Percentiles rank a stretch among this genome's conserved stretches.
Conservation (phyloP, 2,329 filamentous ascomycete species). For the Calonectria naviculata region DNA sequence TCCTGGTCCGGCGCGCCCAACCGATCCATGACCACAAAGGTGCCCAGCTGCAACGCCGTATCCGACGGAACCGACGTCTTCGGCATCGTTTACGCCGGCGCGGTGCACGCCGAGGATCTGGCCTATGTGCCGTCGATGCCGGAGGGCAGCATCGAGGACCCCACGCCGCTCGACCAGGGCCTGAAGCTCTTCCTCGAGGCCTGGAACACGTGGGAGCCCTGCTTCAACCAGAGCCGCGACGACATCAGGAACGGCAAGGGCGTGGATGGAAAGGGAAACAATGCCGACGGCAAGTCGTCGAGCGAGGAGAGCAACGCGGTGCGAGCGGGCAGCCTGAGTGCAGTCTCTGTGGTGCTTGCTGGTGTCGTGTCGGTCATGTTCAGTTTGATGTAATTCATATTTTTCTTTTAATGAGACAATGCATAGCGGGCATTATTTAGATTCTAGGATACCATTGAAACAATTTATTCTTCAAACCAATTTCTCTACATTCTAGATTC, state of each 20-base stretch:
- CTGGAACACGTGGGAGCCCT: constrained; percentile 27
- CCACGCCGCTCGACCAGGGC: constrained; percentile 21
- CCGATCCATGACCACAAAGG: neutral
- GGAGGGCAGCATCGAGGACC: neutral
- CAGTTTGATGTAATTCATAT: neutral
- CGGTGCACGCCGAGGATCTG: constrained; percentile 27
- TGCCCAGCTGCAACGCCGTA: constrained; percentile 23
- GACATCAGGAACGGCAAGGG: constrained; percentile 20
- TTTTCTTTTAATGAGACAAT: neutral
- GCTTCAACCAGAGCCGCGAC: constrained; percentile 32
- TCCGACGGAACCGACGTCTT: constrained; percentile 20
- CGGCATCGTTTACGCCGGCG: constrained; percentile 24
- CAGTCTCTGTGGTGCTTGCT: neutral
- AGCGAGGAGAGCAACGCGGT: neutral
- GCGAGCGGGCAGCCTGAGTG: neutral
- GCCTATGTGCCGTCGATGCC: neutral
- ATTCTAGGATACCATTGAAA: neutral
- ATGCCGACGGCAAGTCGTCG: neutral
- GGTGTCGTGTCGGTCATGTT: neutral
- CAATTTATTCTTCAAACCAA: neutral
- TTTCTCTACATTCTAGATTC: neutral
- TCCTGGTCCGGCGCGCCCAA: constrained; percentile 1
- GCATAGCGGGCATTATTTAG: neutral
- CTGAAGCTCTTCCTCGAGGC: constrained; percentile 27
- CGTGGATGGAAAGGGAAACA: neutral